Evolutionary conservation across 805 yeast species (phyloP).

Genomic region (Cyberlindnera maclurae): DNA sequence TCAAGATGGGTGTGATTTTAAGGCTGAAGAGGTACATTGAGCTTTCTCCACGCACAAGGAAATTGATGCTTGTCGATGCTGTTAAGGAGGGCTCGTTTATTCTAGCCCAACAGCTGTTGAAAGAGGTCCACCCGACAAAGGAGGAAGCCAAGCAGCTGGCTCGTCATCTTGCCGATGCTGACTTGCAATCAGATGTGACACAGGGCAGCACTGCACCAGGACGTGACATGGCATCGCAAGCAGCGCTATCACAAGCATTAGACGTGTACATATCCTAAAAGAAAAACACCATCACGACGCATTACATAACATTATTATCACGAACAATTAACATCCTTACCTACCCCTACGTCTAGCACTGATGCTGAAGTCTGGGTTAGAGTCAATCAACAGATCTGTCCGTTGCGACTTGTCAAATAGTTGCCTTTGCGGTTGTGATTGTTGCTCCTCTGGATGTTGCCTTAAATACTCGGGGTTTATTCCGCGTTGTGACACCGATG

Average conservation of each 20-base stretch:
- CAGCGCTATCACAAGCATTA: background rate
- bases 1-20: slow-evolving; percentile 5
- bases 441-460: slow-evolving; percentile 18
- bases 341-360: slow-evolving; percentile 1
- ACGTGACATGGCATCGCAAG: slow-evolving; percentile 1
- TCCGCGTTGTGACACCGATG: slow-evolving; percentile 73
- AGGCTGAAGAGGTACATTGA: slow-evolving; percentile 3
- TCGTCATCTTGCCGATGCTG: background rate
- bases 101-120: slow-evolving; percentile 4
- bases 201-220: slow-evolving; percentile 3
- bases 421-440: background rate
- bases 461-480: slow-evolving; percentile 50
- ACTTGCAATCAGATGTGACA: background rate
- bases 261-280: background rate
- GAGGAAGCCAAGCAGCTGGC: background rate
- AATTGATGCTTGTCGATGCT: slow-evolving; percentile 1
- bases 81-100: slow-evolving; percentile 7
- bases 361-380: slow-evolving; percentile 20
- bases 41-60: background rate
- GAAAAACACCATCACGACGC: too few species aligned
- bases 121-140: background rate
- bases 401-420: background rate
- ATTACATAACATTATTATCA: background rate
- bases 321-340: background rate
- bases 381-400: slow-evolving; percentile 16